Evolutionary conservation across 352 stramenopile species (phyloP).

Genomic region (Blastocystis sp.): DNA sequence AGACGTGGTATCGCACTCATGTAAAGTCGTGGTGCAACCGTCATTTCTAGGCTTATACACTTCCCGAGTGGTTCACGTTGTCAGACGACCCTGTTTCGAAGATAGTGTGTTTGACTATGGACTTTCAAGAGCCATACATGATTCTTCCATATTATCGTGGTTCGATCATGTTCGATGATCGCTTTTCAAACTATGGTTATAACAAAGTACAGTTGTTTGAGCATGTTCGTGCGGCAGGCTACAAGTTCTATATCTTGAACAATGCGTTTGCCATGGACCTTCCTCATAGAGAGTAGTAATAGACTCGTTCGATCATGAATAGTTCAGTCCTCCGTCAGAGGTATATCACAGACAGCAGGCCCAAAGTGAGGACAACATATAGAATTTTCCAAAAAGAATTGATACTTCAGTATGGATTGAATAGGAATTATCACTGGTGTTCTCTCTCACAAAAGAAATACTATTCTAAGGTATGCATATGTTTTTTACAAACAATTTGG

Average conservation of each 20-base stretch:
- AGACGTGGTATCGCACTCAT: slow-evolving; percentile 18
- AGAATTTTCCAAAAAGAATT: neutral
- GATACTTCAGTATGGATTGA: neutral
- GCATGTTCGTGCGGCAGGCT: slow-evolving; percentile 27
- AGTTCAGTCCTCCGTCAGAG: neutral
- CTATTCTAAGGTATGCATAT: neutral
- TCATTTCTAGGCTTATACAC: neutral
- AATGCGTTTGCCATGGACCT: slow-evolving; percentile 48
- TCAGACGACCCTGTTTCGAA: neutral
- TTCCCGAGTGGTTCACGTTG: neutral
- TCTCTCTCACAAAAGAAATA: neutral
- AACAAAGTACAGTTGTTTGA: slow-evolving; percentile 61
- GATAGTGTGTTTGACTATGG: neutral
- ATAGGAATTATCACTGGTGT: neutral
- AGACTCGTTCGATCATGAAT: neutral
- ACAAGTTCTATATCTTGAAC: slow-evolving; percentile 51
- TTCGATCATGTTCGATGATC: slow-evolving; percentile 33
- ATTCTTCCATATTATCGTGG: neutral
- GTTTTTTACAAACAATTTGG: neutral
- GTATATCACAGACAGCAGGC: neutral
- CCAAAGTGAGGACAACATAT: neutral
- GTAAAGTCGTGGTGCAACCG: neutral
- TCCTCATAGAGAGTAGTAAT: neutral
- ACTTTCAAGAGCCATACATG: slow-evolving; percentile 47
- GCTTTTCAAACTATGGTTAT: slow-evolving; percentile 56